These are phyloP conservation scores for Euphorbia schlechtendalii DNA, from an alignment of 441 rosid genomes.

Conservation along the genomic window DNA sequence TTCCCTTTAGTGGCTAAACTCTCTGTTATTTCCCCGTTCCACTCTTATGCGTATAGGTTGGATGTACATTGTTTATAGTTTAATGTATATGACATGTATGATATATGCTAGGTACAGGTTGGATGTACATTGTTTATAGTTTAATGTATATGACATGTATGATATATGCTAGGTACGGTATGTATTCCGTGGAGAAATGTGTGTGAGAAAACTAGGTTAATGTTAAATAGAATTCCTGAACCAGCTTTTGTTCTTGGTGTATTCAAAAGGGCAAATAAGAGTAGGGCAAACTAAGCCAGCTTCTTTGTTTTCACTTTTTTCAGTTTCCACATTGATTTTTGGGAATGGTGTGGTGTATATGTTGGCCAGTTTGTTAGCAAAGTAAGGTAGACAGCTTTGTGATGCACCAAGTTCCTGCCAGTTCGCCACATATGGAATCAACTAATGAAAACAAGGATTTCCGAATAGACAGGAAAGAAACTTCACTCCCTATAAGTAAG, in stretches of 20 bases:
- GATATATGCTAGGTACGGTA: not conserved
- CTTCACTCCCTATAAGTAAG: not conserved
- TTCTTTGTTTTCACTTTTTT: not conserved
- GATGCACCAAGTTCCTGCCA: not conserved
- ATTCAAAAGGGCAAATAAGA: not conserved
- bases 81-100: not conserved
- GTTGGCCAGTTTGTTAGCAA: not conserved
- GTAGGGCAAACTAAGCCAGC: not conserved
- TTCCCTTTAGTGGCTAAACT: not conserved
- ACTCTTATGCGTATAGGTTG: not conserved
- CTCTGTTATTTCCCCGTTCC: not conserved
- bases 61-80: not conserved
- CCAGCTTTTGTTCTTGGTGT: not conserved
- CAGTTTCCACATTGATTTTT: not conserved
- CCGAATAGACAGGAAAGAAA: not conserved
- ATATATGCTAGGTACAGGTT: not conserved
- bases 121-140: not conserved
- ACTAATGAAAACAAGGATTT: not conserved
- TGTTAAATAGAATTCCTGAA: slow-evolving; percentile 4
- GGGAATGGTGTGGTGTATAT: not conserved
- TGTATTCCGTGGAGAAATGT: not conserved
- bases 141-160: not conserved
- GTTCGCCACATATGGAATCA: not conserved
- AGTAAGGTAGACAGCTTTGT: not conserved
- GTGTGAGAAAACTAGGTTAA: not conserved